Conservation (phyloP, 2,329 filamentous ascomycete species). For the Lasiodiplodia hormozganensis region DNA sequence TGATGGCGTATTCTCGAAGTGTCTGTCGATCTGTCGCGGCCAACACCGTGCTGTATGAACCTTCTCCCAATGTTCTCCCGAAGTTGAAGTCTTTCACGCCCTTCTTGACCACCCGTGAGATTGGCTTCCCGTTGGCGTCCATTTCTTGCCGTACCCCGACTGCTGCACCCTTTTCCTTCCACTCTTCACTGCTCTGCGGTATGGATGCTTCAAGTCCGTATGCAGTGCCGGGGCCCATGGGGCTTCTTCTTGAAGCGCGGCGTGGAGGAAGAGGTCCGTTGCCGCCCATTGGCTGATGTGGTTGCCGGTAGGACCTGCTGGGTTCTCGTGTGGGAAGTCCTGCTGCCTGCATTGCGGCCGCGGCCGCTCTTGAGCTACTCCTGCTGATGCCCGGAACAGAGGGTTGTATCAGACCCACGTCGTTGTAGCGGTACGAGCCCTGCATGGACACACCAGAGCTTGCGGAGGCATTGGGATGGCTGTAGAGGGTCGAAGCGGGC, state of each 20-base stretch:
- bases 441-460: slow-evolving; percentile 49
- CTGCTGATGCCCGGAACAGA: slow-evolving; percentile 62
- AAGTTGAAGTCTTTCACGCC: slow-evolving; percentile 97
- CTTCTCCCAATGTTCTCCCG: slow-evolving; percentile 87
- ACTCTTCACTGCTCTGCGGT: slow-evolving; percentile 80
- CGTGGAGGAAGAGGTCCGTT: slow-evolving; percentile 75
- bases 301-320: slow-evolving; percentile 72
- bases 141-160: slow-evolving; percentile 81
- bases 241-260: slow-evolving; percentile 76
- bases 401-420: slow-evolving; percentile 48
- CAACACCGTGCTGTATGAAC: slow-evolving; percentile 96
- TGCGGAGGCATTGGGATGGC: slow-evolving; percentile 55
- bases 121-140: slow-evolving; percentile 81
- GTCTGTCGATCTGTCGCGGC: slow-evolving; percentile 93
- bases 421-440: slow-evolving; percentile 55
- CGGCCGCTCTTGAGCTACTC: slow-evolving; percentile 68
- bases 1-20: slow-evolving; percentile 95
- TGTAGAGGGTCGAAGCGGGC: slow-evolving; percentile 56
- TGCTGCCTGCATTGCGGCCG: slow-evolving; percentile 64
- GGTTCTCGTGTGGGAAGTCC: slow-evolving; percentile 68
- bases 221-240: slow-evolving; percentile 61
- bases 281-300: slow-evolving; percentile 59
- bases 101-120: slow-evolving; percentile 89
- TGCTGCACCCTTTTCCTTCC: slow-evolving; percentile 94
- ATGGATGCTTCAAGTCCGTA: slow-evolving; percentile 66